Evolutionary conservation across 1,139 yeast species (phyloP).

Genomic region (Nadsonia starkeyi-henricii): DNA sequence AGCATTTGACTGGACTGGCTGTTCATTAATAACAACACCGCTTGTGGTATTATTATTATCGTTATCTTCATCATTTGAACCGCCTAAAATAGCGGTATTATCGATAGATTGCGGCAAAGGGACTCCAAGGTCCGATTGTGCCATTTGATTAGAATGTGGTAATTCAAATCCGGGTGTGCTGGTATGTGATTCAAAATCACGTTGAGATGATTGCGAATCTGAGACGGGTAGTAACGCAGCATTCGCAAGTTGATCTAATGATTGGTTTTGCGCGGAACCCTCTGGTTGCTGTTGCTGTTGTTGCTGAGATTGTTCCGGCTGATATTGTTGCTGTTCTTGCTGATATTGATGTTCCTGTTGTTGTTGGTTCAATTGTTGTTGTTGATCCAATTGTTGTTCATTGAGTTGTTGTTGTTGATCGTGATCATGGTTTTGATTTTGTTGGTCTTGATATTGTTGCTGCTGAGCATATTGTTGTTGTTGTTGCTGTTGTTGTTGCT

Average conservation of each 20-base stretch:
- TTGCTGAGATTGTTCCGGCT: no score
- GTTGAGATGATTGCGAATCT: not conserved
- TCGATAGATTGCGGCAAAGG: no score
- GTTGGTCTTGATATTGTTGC: not conserved
- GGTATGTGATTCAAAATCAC: no score
- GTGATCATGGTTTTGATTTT: no score
- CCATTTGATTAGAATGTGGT: no score
- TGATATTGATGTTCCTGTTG: constrained; percentile 1
- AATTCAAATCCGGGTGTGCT: no score
- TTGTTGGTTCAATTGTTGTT: not conserved
- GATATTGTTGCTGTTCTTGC: constrained; percentile 1
- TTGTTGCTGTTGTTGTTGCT: constrained; percentile 1
- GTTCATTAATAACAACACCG: constrained; percentile 5
- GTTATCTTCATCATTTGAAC: no score
- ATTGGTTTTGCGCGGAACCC: no score
- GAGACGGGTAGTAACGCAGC: constrained; percentile 4
- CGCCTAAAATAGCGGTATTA: no score
- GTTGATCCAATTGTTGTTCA: not conserved
- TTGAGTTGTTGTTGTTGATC: constrained; percentile 1
- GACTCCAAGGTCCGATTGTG: no score
- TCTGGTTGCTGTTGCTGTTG: no score
- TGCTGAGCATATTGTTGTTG: constrained; percentile 5
- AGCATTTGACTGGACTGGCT: not conserved
- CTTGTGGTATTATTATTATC: no score
- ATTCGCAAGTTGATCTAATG: not conserved